Base-by-base conservation (phyloP, 2,329 filamentous ascomycete species). In the Diaporthe capsici region DNA sequence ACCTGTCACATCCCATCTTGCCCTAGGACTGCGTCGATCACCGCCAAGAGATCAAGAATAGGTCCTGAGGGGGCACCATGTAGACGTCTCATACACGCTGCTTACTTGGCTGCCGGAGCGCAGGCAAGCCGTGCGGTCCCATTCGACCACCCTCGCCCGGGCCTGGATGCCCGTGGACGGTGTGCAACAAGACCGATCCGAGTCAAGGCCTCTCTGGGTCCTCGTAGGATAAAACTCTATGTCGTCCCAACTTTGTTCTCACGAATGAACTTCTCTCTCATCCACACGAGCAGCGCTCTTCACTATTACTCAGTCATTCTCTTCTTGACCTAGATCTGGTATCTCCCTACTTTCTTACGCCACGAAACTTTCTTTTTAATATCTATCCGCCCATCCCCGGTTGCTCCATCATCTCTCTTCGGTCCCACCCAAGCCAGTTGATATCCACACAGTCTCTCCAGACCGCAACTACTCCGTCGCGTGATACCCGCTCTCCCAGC, bases 31-130 rank as follows among this genome's bases (percentile, higher is more conserved):
- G 22, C 42, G 63, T 74, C 53, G 74, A 73, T 73, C 70, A 71
- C 34, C 42, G 74, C 74, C 74, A 76, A 76, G 74, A 55, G 47
- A 51, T 71, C 37, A 60, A 55, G 72, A 76, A 74, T 74, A 74
- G 75, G 70, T 57, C 51, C 75, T 44, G 71, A 67, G 47, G 60
- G 47, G 37, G 34, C 42, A 65, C n/a, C 61, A 51, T 58, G 49
- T 44, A 28, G 37, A 42, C 25, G 31, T 42, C 63, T 72, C 71
- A 71, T 49, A 76, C 75, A 76, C 71, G 60, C 65, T 42, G 53
- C 47, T 71, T 10, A 74, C 75, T 76, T 74, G 75, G 75, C 75
- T 60, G 47, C 60, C 75, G 75, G 75, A 76, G 75, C 71, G 31
- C 55, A 22, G 2, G 28, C 63, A 70, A 70, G 75, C 75, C 75